phyloP scores from a whole-genome alignment of 306 rosid genomes.

The Begonia loranthoides region DNA sequence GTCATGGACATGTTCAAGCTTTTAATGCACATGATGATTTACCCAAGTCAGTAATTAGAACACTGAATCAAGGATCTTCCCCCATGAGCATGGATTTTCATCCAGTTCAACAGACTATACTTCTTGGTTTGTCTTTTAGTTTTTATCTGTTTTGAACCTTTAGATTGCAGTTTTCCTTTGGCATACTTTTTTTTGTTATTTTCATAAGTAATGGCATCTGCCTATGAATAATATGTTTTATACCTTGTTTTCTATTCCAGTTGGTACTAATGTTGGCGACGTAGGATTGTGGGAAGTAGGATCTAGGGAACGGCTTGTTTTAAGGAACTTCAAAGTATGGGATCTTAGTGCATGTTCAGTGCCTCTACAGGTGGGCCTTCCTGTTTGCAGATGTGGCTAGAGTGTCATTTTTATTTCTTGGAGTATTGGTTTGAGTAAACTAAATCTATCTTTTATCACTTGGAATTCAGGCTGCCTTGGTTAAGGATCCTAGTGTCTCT shows the following conservation, averaged over 20 bases:
- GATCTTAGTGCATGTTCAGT: conserved; percentile 77
- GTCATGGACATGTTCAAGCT: conserved; percentile 65
- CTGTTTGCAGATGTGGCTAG: background rate
- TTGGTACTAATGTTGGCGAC: conserved; percentile 93
- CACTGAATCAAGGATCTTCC: conserved; percentile 83
- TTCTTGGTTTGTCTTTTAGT: conserved; percentile 50
- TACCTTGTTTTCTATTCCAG: conserved; percentile 23
- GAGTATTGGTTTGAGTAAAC: background rate
- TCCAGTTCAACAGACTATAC: conserved; percentile 81
- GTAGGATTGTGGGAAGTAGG: conserved; percentile 98
- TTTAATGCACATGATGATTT: conserved; percentile 81
- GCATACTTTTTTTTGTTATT: too few relatives aligned
- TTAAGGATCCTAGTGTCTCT: conserved; percentile 85
- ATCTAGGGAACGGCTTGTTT: conserved; percentile 69
- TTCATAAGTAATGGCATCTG: too few relatives aligned
- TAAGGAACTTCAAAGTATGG: conserved; percentile 88
- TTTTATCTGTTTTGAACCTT: background rate
- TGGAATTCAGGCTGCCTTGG: conserved; percentile 71
- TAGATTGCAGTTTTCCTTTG: too few relatives aligned
- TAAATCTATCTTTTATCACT: conserved; percentile 14
- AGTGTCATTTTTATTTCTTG: too few relatives aligned
- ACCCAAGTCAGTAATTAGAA: conserved; percentile 61
- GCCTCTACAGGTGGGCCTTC: conserved; percentile 68
- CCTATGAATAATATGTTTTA: too few relatives aligned
- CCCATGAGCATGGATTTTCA: conserved; percentile 99